phyloP scores from a whole-genome alignment of 805 yeast species.

The Candida easanensis region DNA sequence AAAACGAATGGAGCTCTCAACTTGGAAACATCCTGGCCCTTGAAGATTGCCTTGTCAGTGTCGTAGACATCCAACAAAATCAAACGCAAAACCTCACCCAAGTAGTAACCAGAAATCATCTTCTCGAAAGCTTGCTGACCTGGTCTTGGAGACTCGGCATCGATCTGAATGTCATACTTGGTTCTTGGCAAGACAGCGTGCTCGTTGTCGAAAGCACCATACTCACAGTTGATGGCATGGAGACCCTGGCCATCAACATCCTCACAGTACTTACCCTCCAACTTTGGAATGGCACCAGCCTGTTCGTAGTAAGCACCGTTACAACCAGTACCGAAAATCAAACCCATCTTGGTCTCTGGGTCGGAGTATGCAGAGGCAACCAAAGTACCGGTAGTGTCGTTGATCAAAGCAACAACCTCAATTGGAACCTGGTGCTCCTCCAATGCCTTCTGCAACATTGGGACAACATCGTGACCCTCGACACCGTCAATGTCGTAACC shows the following conservation, averaged over 20 bases:
- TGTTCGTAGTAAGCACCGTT: constrained; percentile 94
- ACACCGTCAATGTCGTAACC: constrained; percentile 93
- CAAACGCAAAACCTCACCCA: constrained; percentile 88
- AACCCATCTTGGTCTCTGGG: constrained; percentile 86
- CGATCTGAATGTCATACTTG: constrained; percentile 78
- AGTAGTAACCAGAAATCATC: constrained; percentile 95
- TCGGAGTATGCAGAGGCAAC: constrained; percentile 94
- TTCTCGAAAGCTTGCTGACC: constrained; percentile 95
- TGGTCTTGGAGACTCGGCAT: constrained; percentile 88
- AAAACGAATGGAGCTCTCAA: constrained; percentile 65
- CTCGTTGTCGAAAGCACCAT: constrained; percentile 96
- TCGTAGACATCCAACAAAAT: constrained; percentile 68
- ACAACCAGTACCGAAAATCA: constrained; percentile 96
- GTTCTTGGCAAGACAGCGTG: constrained; percentile 83
- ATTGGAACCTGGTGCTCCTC: constrained; percentile 67
- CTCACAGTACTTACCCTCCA: constrained; percentile 62
- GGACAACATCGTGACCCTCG: constrained; percentile 93
- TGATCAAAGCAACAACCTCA: constrained; percentile 85
- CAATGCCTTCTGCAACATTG: constrained; percentile 80
- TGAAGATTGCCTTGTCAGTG: constrained; percentile 59
- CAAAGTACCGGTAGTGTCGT: constrained; percentile 96
- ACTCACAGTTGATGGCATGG: constrained; percentile 98
- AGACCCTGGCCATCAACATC: constrained; percentile 64
- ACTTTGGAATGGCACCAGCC: constrained; percentile 71
- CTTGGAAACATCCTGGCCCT: constrained; percentile 61